Conservation (phyloP, 2,329 filamentous ascomycete species). For the Emericellopsis cladophorae region DNA sequence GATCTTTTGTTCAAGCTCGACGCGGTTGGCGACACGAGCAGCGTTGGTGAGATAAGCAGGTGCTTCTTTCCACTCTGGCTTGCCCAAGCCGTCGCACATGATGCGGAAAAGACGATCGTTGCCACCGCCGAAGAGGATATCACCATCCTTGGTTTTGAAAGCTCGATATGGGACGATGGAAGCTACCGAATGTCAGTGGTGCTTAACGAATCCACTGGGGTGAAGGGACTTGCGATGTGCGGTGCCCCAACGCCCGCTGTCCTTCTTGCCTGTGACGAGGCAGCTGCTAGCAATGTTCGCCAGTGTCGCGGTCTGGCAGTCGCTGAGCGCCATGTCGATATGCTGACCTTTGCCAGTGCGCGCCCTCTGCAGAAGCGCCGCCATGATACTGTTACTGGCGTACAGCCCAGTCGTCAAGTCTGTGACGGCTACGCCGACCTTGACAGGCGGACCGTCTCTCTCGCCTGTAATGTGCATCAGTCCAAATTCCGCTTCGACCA, state of each 20-base stretch:
- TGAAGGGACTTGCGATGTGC: conserved; percentile 59
- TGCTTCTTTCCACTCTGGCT: conserved; percentile 47
- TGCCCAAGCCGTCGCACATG: conserved; percentile 46
- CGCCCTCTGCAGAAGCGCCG: conserved; percentile 65
- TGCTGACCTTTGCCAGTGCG: conserved; percentile 76
- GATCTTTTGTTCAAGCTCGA: conserved; percentile 65
- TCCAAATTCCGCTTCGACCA: conserved; percentile 97
- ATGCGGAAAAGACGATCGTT: conserved; percentile 59
- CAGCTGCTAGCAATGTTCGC: conserved; percentile 93
- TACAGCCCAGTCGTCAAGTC: conserved; percentile 93
- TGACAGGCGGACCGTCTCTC: conserved; percentile 81
- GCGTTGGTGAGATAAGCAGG: conserved; percentile 48
- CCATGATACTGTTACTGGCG: conserved; percentile 91
- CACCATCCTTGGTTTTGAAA: conserved; percentile 62
- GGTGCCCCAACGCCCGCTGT: conserved; percentile 88
- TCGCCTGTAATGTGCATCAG: conserved; percentile 96
- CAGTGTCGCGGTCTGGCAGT: conserved; percentile 88
- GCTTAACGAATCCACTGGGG: not conserved
- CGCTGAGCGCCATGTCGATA: conserved; percentile 81
- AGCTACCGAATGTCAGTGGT: conserved; percentile 32
- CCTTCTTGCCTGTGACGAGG: conserved; percentile 75
- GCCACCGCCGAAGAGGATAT: conserved; percentile 58
- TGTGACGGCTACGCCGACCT: conserved; percentile 94
- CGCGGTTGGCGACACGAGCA: conserved; percentile 56
- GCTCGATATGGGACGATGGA: conserved; percentile 93